Base-by-base conservation (phyloP, 192 early-diverging fungal species). In the Cetraspora pellucida region DNA sequence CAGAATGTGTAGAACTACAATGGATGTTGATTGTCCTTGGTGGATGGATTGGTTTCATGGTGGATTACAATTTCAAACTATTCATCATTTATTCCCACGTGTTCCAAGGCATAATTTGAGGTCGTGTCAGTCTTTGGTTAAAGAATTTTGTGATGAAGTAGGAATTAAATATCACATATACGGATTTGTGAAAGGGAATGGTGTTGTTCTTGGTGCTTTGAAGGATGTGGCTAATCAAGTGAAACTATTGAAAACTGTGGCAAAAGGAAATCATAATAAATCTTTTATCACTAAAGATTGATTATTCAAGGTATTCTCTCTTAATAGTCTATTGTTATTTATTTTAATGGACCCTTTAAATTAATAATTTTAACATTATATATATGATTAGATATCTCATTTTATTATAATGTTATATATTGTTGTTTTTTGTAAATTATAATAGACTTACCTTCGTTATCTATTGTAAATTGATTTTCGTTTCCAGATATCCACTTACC, bases 21-120 rank as follows among this genome's bases (percentile, higher is more conserved):
- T 97, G 94, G 97, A 98, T 82, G 94, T 98, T 0, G 93, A 95
- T 78, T 98, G 97, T 82, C 93, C 95, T 23, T 81, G 79, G 72
- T 96, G 93, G 93, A 73, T 98, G 58, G 97, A 98, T 82, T 97
- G 95, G 95, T 95, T 96, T 89, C 97, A 98, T 75, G 97, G 97
- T 69, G 97, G 95, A 2, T 86, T 98, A 25, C 96, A 98, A 82
- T 98, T 90, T 86, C 97, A 98, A 82, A 91, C 93, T n/a, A 91
- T 91, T 43, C 97, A 98, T 85, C 97, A 98, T 82, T 82, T 98
- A 44, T 98, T 95, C 81, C 97, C 97, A 69, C 90, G 97, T 47
- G 80, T 96, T 25, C 95, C 97, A 8, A 89, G 97, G 37, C 95
- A 96, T 83, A 95, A 96, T 80, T 85, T 98, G 43, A 84, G 91